A percentile compares a stretch with the other conserved stretches of the same genome.
These are phyloP conservation scores for Penicillium sumatraense DNA, from an alignment of 2,329 filamentous ascomycete genomes.

Conservation along the genomic window DNA sequence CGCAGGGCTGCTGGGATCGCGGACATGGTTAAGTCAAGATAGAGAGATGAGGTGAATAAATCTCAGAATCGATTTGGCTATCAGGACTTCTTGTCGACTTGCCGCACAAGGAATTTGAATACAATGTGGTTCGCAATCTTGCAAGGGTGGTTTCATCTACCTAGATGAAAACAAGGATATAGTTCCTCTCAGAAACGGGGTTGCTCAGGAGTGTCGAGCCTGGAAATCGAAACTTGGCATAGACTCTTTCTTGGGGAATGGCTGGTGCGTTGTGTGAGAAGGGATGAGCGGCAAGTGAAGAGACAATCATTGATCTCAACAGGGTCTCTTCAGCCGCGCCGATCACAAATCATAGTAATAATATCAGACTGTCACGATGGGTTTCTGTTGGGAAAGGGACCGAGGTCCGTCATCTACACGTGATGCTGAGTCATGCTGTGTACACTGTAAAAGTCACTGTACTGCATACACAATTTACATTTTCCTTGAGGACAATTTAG, in stretches of 20 bases:
- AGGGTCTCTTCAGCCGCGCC: constrained; percentile 2
- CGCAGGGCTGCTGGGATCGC: constrained; percentile 14
- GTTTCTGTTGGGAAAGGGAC: constrained; percentile 14
- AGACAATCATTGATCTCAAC: neutral
- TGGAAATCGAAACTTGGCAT: no score
- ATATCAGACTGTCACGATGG: neutral
- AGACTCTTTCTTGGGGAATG: neutral
- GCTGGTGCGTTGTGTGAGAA: neutral
- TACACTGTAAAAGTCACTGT: no score
- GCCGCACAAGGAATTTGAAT: neutral
- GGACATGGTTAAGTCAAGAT: constrained; percentile 10
- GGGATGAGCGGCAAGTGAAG: neutral
- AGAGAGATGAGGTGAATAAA: neutral
- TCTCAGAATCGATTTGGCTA: neutral
- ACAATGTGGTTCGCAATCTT: neutral
- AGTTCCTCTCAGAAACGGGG: neutral
- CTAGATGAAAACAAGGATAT: constrained; percentile 10
- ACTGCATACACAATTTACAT: no score
- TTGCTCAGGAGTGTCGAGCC: neutral
- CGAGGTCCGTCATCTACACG: constrained; percentile 13
- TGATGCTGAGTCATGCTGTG: constrained; percentile 14
- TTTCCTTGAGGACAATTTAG: no score
- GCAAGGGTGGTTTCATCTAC: constrained; percentile 8
- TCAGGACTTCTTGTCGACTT: neutral
- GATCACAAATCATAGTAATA: constrained; percentile 6